phyloP scores from a whole-genome alignment of 306 rosid species.

The Glycine tomentella region DNA sequence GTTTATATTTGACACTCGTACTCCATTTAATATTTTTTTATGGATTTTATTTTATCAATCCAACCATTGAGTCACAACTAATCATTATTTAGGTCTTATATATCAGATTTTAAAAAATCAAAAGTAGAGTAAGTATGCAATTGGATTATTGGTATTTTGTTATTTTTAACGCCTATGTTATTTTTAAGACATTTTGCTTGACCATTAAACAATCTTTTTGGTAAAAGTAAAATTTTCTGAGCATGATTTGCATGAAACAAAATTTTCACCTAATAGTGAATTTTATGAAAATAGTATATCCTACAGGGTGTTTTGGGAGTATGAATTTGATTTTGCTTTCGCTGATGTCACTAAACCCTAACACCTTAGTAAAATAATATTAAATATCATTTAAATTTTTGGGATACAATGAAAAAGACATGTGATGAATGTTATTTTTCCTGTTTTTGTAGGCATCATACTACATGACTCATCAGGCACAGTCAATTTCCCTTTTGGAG shows the following conservation, averaged over 20 bases:
- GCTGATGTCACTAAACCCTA: not conserved
- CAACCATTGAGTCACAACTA: not conserved
- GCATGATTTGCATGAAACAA: conserved; percentile 1
- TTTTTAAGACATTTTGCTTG: not conserved
- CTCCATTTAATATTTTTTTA: not conserved
- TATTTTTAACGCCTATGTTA: not conserved
- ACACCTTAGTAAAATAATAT: not conserved
- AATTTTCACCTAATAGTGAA: conserved; percentile 29
- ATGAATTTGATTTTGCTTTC: conserved; percentile 25
- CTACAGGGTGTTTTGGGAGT: not conserved
- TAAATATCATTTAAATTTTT: conserved; percentile 34
- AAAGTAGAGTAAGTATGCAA: not conserved
- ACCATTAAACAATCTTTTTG: not conserved
- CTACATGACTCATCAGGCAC: conserved; percentile 75
- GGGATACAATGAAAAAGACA: conserved; percentile 29
- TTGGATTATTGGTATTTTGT: not conserved
- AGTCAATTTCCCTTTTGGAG: conserved; percentile 51
- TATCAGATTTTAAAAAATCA: not conserved
- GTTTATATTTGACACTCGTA: not conserved
- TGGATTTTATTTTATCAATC: not conserved
- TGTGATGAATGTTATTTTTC: conserved; percentile 40
- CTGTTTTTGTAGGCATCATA: conserved; percentile 75
- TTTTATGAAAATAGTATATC: conserved; percentile 3
- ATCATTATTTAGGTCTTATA: not conserved
- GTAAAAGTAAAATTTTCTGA: not conserved